Evolutionary conservation across 805 yeast species (phyloP), one percentile per base, ranked within the genome.

Genomic region (Millerozyma acaciae): DNA sequence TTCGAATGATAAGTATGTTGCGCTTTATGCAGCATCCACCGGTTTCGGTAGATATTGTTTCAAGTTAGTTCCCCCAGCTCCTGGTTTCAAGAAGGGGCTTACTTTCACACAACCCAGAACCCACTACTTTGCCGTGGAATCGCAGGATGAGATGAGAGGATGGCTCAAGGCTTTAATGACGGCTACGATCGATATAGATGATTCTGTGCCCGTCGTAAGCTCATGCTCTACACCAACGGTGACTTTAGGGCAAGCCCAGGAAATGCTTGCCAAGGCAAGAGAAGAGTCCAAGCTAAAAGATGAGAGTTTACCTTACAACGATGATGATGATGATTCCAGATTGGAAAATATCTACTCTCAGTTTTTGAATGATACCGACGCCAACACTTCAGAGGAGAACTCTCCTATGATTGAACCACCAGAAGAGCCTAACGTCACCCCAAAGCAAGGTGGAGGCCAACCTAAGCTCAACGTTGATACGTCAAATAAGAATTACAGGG

Each of bases 151-250:
- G 43, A 84, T 90, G 96, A 73, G 96, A 53, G 75, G 73, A 2
- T 93, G 99, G 99, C 79, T 89, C 78, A 84, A 88, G 33, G 95
- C 96, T 0, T 67, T 93, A 40, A 85, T 89, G 78, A 87, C 89
- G 39, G 95, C 97, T 0, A 93, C 97, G 0, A 94, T 93, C 48
- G 99, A 93, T 53, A 71, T 94, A 35, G 98, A 93, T 60, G 97
- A 93, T 37, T 60, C 84, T 2, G 86, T 84, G 9, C 97, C 98
- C 1, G 93, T 87, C 2, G 81, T 89, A 7, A 83, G 95, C 39
- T 84, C 96, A 10, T 90, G 95, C 56, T 81, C 84, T 8, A 87
- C 97, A 0, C 97, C 98, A n/a, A 90, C 97, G 0, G 88, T 93
- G 6, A 80, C 95, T 8, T 65, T 93, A 42, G 76, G 78, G 30